Evolutionary conservation across 2,329 filamentous ascomycete genomes (phyloP).

Genomic region (Teratosphaeria destructans): DNA sequence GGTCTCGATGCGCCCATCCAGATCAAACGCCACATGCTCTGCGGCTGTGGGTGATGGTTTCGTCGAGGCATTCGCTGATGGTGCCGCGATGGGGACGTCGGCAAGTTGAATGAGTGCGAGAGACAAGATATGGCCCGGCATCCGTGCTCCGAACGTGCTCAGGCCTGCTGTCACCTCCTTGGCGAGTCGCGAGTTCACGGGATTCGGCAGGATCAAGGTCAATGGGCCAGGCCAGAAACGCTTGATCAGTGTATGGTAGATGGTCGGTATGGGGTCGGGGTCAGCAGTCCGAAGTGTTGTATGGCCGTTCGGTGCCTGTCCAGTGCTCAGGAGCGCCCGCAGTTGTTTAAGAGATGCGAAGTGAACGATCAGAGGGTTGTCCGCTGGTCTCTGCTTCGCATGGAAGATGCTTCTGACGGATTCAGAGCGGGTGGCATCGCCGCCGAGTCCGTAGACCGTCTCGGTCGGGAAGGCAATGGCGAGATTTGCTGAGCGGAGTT

Average conservation of each 20-base stretch:
- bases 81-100: constrained; percentile 72
- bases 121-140: constrained; percentile 78
- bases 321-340: constrained; percentile 44
- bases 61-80: constrained; percentile 89
- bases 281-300: constrained; percentile 17
- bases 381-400: constrained; percentile 79
- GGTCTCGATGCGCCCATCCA: constrained; percentile 69
- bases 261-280: constrained; percentile 49
- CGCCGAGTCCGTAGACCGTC: constrained; percentile 94
- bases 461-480: constrained; percentile 96
- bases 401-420: constrained; percentile 87
- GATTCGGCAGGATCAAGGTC: constrained; percentile 78
- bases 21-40: constrained; percentile 76
- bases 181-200: constrained; percentile 58
- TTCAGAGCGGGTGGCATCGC: constrained; percentile 75
- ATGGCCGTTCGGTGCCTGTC: constrained; percentile 12
- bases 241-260: constrained; percentile 68
- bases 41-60: constrained; percentile 86
- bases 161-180: constrained; percentile 87
- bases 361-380: constrained; percentile 94
- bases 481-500: constrained; percentile 53
- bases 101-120: constrained; percentile 74
- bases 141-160: constrained; percentile 75
- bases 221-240: constrained; percentile 91
- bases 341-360: constrained; percentile 73